A percentile compares a stretch with the other conserved stretches of the same genome.
These are phyloP conservation scores for Trametes punicea DNA, from an alignment of 768 basidiomycete genomes.

Conservation along the genomic window DNA sequence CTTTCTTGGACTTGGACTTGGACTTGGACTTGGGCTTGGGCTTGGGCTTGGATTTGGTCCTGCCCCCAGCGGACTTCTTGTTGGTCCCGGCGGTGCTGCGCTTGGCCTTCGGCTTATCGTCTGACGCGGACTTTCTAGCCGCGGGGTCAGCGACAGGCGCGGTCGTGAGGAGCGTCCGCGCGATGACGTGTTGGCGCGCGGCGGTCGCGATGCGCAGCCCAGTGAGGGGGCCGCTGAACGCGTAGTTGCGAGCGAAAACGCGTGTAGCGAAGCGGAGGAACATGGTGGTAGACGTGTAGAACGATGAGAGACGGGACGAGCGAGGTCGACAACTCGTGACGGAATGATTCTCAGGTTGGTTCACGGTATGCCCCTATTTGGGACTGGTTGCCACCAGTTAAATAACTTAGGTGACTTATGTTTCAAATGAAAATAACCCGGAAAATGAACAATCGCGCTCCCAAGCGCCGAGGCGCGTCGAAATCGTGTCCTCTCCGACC, in stretches of 20 bases:
- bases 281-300: conserved; percentile 14
- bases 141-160: conserved; percentile 3
- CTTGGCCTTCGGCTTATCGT: neutral
- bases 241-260: conserved; percentile 12
- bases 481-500: too few relatives aligned
- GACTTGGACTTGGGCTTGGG: too few relatives aligned
- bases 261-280: conserved; percentile 12
- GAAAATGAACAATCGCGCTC: too few relatives aligned
- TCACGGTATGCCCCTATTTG: neutral
- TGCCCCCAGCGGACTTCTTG: neutral
- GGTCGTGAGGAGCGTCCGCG: conserved; percentile 17
- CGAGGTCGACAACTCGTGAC: neutral
- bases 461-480: too few relatives aligned
- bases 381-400: neutral
- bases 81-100: neutral
- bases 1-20: too few relatives aligned
- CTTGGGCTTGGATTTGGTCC: too few relatives aligned
- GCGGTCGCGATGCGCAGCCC: neutral
- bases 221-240: neutral
- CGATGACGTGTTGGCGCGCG: conserved; percentile 1
- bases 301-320: neutral
- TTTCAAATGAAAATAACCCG: too few relatives aligned
- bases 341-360: neutral
- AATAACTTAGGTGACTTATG: too few relatives aligned
- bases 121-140: neutral